Evolutionary conservation across 2,329 filamentous ascomycete species (phyloP).

Genomic region (Thielaviopsis ethacetica): DNA sequence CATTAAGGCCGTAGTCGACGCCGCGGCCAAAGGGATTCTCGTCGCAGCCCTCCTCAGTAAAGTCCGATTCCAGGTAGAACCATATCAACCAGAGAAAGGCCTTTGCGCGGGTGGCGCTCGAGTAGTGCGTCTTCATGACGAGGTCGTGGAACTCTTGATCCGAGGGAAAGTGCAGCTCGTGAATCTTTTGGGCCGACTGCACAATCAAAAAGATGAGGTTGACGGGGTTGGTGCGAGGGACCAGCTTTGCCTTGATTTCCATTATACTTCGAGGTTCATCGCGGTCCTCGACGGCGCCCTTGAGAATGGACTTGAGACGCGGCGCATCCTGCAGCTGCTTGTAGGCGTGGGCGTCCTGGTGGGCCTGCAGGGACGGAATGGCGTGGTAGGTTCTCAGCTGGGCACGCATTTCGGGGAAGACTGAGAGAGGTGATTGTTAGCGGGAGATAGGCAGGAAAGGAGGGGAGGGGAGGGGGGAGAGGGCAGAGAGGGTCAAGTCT

Average conservation of each 20-base stretch:
- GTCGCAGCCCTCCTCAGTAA: conserved; percentile 70
- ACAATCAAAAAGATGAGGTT: conserved; percentile 94
- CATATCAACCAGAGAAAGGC: conserved; percentile 98
- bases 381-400: conserved; percentile 95
- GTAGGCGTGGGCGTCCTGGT: conserved; percentile 89
- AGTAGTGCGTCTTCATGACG: conserved; percentile 75
- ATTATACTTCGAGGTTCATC: conserved; percentile 69
- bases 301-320: conserved; percentile 88
- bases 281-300: conserved; percentile 85
- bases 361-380: conserved; percentile 87
- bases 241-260: conserved; percentile 51
- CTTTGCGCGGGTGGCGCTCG: conserved; percentile 64
- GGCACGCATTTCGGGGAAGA: conserved; percentile 98
- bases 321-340: conserved; percentile 96
- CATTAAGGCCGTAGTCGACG: conserved; percentile 46
- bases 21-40: conserved; percentile 78
- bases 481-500: too few relatives aligned
- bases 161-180: conserved; percentile 77
- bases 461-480: too few relatives aligned
- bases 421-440: conserved; percentile 27
- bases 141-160: conserved; percentile 89
- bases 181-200: conserved; percentile 76
- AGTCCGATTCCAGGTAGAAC: conserved; percentile 97
- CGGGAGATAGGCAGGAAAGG: background rate
- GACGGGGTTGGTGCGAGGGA: conserved; percentile 81